Evolutionary conservation across 2,329 filamentous ascomycete species (phyloP).

Genomic region (Dothideomycetes sp.): DNA sequence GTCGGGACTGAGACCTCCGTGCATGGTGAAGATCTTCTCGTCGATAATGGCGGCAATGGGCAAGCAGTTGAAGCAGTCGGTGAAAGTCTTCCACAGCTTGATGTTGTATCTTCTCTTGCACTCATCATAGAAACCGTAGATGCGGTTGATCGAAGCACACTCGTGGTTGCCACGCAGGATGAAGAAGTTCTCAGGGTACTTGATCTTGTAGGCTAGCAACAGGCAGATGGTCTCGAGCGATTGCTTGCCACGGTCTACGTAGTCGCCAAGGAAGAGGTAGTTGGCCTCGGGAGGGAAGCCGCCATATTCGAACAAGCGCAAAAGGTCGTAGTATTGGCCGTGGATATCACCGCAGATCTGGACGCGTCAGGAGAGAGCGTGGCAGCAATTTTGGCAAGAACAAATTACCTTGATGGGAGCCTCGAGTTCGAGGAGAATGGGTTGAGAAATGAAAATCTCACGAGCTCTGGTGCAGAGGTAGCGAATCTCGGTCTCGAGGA

Average conservation of each 20-base stretch:
- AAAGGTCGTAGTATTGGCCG: slow-evolving; percentile 96
- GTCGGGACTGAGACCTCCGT: slow-evolving; percentile 92
- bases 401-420: slow-evolving; percentile 87
- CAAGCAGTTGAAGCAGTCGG: slow-evolving; percentile 98
- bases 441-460: slow-evolving; percentile 99
- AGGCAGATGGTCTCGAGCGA: slow-evolving; percentile 97
- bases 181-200: slow-evolving; percentile 99
- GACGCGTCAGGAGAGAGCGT: slow-evolving; percentile 14
- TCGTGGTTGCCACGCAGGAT: slow-evolving; percentile 97
- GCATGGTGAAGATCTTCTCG: slow-evolving; percentile 99
- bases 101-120: slow-evolving; percentile 99
- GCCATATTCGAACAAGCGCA: slow-evolving; percentile 95
- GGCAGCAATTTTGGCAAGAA: not conserved
- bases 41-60: slow-evolving; percentile 98
- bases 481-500: slow-evolving; percentile 91
- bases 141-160: slow-evolving; percentile 96
- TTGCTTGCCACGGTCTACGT: slow-evolving; percentile 98
- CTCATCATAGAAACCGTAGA: slow-evolving; percentile 99
- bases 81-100: slow-evolving; percentile 99
- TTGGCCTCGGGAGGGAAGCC: slow-evolving; percentile 98
- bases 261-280: slow-evolving; percentile 98
- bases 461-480: slow-evolving; percentile 96
- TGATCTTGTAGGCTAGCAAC: slow-evolving; percentile 97
- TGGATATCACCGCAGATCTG: slow-evolving; percentile 99
- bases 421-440: slow-evolving; percentile 92